Evolutionary conservation across 805 yeast species (phyloP), one percentile per base, ranked within the genome.

Genomic region (Metschnikowia continentalis): DNA sequence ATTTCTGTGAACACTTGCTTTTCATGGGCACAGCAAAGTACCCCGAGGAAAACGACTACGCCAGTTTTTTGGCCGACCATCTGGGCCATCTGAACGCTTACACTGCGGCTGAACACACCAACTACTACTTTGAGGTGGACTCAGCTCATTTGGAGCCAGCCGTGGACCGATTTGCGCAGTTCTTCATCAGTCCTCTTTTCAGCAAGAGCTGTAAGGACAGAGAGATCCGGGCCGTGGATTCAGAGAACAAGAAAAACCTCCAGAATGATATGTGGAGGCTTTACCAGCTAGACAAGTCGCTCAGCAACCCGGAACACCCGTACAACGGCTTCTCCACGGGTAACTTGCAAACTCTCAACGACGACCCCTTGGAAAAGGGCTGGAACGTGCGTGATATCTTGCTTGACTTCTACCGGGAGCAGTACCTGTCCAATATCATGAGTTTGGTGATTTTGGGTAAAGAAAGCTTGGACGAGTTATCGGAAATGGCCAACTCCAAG

Each of bases 161-260:
- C 0, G 71, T 92, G 48, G 98, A 92, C 66, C 76, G 98, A 60
- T 92, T 92, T 67, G 80, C 96, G 4, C 98, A 92, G 66, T 92
- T 92, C 65, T 92, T 92, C 73, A 86, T 91, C 35, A 67, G 81
- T 30, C 99, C 99, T 1, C 72, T 92, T 58, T 92, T 92, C 62
- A 73, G 76, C 55, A 72, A 59, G 57, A 75, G 82, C 55, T 85
- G 97, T 63, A 88, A 90, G 63, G 96, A 90, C 63, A 78, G 97
- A 50, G 99, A 92, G 68, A 87, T 92, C 60, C 81, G 83, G 55
- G 98, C 98, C 1, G 98, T 92, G 8, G 97, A 92, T 68, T 87
- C 96, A 36, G 99, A 92, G 70, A 90, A 92, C 72, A 92, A 90
- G 66, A 92, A 94, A 71, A 92, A 92, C 65, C 73, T 94, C 47